A percentile compares a stretch with the other conserved stretches of the same genome.
These are phyloP conservation scores for Leucaena leucocephala DNA, from an alignment of 306 rosid species.

Conservation along the genomic window DNA sequence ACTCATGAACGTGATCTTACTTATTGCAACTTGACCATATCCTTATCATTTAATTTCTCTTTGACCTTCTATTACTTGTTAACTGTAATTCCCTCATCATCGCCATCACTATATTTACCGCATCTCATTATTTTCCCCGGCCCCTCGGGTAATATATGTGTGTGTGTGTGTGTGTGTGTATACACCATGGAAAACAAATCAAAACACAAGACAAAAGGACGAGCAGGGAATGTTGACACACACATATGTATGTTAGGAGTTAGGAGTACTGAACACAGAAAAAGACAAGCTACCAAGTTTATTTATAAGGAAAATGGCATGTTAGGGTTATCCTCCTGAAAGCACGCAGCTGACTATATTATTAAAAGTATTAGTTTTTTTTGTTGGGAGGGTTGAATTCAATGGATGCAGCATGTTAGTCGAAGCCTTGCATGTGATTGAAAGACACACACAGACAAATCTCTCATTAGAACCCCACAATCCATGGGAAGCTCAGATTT, in stretches of 20 bases:
- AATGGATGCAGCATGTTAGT: slow-evolving; percentile 53
- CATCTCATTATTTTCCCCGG: no score
- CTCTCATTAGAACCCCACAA: slow-evolving; percentile 30
- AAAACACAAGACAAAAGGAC: slow-evolving; percentile 28
- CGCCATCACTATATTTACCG: no score
- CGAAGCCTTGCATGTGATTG: slow-evolving; percentile 13
- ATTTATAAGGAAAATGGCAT: slow-evolving; percentile 32
- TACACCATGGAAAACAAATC: no score
- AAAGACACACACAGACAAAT: slow-evolving; percentile 7
- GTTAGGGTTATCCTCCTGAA: slow-evolving; percentile 32
- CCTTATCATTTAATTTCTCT: slow-evolving; percentile 5
- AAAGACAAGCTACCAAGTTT: slow-evolving; percentile 38
- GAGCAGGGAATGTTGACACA: neutral
- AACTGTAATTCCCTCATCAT: no score
- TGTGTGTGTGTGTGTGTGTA: no score
- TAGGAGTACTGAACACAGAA: slow-evolving; percentile 14
- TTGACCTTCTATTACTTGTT: neutral
- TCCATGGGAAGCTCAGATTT: slow-evolving; percentile 28
- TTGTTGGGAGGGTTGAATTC: slow-evolving; percentile 36
- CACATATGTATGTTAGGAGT: neutral
- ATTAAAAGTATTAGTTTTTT: neutral
- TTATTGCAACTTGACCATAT: slow-evolving; percentile 14
- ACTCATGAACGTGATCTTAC: neutral
- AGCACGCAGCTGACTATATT: slow-evolving; percentile 40
- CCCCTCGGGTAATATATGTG: no score